Evolutionary conservation across 345 rosid genomes (phyloP), one percentile per base, ranked within the genome.

Genomic region (Cardamine occulta): DNA sequence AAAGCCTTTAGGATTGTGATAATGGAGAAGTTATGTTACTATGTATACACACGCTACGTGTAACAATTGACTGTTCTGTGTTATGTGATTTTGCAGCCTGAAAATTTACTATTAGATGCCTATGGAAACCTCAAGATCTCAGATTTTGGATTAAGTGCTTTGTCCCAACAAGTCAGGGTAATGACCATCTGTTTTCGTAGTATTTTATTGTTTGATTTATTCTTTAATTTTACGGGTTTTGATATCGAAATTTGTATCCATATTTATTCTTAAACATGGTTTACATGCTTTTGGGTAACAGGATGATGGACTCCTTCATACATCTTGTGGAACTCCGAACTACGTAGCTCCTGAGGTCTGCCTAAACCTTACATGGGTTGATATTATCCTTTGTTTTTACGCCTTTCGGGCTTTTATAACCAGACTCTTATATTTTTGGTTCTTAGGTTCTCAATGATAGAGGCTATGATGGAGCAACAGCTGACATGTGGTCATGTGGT

Each of bases 251-350:
- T 0, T 23, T 31, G 13, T 15, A 9, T 40, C 12, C 15, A 7
- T 40, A 37, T 18, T 2, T 53, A 66, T 66, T 59, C 73, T 82
- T 66, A 78, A 5, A 57, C 52, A 52, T 73, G 61, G 62, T 75
- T 85, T 70, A 77, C 8, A 34, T 66, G 60, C 21, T 70, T 57
- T 24, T 32, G 18, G 77, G 37, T 81, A 42, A 21, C 82, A 95
- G 99, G 99, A 86, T 58, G 97, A 95, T 81, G 99, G 97, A 73
- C 89, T 95, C n/a, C 88, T 92, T 75, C 99, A 95, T 77, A 95
- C 99, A 56, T 81, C 97, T 3, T 95, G 99, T 63, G 97, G 99
- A 79, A 95, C 99, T 77, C 97, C 97, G 5, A 95, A 95, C 84
- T 95, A 95, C 45, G 99, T 92, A 31, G 97, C 99, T 73, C 99